Base-by-base conservation (phyloP, 2,329 filamentous ascomycete genomes). In the Daldinia sp. region DNA sequence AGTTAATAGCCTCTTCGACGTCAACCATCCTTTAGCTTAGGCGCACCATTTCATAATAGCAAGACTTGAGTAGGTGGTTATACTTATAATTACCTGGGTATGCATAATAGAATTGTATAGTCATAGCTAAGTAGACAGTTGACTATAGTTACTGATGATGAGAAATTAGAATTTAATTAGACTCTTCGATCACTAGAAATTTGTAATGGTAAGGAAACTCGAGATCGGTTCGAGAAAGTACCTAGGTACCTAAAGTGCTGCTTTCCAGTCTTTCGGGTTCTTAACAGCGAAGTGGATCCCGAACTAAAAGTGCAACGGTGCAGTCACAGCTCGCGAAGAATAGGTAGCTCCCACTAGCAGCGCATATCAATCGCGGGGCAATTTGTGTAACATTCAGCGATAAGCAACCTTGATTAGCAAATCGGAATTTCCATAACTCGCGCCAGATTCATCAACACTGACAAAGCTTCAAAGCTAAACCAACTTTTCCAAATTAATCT, bases 301-400 rank as follows among this genome's bases (percentile, higher is more conserved):
- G 15, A 30, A 15, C 25, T 48, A 48, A 21, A 29, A 17, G 13
- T 27, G 13, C 15, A 17, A 43, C 17, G 25, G n/a, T 30, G 48
- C 30, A 51, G 43, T 25, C 25, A 30, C 52, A 27, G 27, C 19
- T 50, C n/a, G n/a, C n/a, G n/a, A n/a, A n/a, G n/a, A n/a, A n/a
- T n/a, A n/a, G n/a, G n/a, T n/a, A n/a, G 50, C 39, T 25, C 27
- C 19, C 41, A 21, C 9, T 43, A 15, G 19, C 19, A 19, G 58
- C 52, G 52, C 52, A 52, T 34, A 58, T 53, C 50, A 37, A 64
- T 59, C 58, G 63, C 54, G 53, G 62, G 62, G 62, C 53, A 58
- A 23, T 57, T 27, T 62, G 58, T 56, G 54, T 51, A 43, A 62
- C 58, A 35, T 15, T n/a, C n/a, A 51, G 17, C 41, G 45, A 59